Conservation (phyloP, 1,139 yeast genomes). For the Suhomyces maxii region DNA sequence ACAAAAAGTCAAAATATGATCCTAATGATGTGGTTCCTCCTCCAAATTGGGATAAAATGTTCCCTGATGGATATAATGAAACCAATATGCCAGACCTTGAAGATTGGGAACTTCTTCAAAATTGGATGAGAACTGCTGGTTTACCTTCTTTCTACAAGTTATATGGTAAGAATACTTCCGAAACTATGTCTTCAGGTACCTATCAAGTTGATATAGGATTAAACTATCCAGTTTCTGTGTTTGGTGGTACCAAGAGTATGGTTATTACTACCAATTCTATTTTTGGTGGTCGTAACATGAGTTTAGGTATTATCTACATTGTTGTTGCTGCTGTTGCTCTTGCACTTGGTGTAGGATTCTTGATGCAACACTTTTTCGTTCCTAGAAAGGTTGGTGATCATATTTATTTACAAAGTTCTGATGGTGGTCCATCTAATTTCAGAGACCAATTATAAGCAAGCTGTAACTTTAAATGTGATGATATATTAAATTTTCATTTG, state of each 20-base stretch:
- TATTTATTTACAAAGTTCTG: slow-evolving; percentile 35
- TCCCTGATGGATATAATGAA: slow-evolving; percentile 70
- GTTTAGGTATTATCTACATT: slow-evolving; percentile 65
- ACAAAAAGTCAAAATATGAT: slow-evolving; percentile 58
- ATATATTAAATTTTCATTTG: background rate
- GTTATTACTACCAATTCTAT: slow-evolving; percentile 66
- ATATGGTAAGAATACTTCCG: slow-evolving; percentile 57
- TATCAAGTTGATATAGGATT: slow-evolving; percentile 59
- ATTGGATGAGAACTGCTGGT: slow-evolving; percentile 88
- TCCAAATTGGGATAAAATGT: slow-evolving; percentile 67
- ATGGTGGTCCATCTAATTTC: slow-evolving; percentile 12
- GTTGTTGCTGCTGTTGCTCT: slow-evolving; percentile 59
- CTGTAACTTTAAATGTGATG: background rate
- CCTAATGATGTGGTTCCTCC: slow-evolving; percentile 71
- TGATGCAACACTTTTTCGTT: slow-evolving; percentile 48
- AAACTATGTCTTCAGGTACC: slow-evolving; percentile 53
- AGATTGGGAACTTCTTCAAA: slow-evolving; percentile 50
- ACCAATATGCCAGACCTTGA: slow-evolving; percentile 63
- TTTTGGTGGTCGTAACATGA: slow-evolving; percentile 70
- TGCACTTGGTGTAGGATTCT: slow-evolving; percentile 47
- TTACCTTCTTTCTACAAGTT: slow-evolving; percentile 68
- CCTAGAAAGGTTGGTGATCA: slow-evolving; percentile 50
- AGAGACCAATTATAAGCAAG: slow-evolving; percentile 22
- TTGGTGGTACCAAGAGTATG: slow-evolving; percentile 69
- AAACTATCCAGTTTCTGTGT: slow-evolving; percentile 68